A percentile compares a stretch with the other conserved stretches of the same genome.
Evolutionary conservation across 2,329 filamentous ascomycete species (phyloP).

Genomic region (Akanthomyces uredinophilus): DNA sequence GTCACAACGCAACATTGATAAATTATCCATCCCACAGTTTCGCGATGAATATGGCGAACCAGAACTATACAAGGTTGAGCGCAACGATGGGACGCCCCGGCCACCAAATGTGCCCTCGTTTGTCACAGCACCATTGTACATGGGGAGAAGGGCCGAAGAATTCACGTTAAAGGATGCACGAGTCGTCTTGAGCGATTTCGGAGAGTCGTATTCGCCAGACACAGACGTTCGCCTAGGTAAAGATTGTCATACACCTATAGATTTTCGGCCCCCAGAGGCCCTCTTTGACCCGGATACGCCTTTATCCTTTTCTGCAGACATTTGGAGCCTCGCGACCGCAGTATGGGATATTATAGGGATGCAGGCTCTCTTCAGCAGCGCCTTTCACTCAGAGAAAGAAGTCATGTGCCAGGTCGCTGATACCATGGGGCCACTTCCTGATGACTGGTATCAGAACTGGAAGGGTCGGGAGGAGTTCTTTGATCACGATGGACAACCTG

Average conservation of each 20-base stretch:
- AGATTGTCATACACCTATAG: background rate
- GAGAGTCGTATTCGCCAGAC: background rate
- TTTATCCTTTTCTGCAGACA: slow-evolving; percentile 1
- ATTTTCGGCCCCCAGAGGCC: background rate
- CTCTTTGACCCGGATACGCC: background rate
- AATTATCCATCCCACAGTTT: background rate
- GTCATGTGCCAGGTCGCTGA: slow-evolving; percentile 6
- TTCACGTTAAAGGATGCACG: background rate
- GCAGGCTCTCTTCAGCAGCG: slow-evolving; percentile 1
- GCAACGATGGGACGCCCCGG: background rate
- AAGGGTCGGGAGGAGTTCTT: background rate
- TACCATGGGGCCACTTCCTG: slow-evolving; percentile 10
- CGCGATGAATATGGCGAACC: background rate
- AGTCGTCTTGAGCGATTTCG: background rate
- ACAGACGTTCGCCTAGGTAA: background rate
- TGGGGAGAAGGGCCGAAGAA: background rate
- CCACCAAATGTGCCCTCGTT: background rate
- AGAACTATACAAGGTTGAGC: background rate
- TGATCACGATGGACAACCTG: background rate
- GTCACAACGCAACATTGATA: background rate
- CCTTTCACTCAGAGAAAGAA: background rate
- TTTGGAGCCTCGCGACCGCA: slow-evolving; percentile 5
- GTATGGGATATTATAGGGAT: background rate
- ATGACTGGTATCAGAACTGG: slow-evolving; percentile 5
- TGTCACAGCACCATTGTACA: background rate